These are phyloP conservation scores for Sarocladium brachiariae DNA, from an alignment of 2,329 filamentous ascomycete genomes.

Conservation along the genomic window DNA sequence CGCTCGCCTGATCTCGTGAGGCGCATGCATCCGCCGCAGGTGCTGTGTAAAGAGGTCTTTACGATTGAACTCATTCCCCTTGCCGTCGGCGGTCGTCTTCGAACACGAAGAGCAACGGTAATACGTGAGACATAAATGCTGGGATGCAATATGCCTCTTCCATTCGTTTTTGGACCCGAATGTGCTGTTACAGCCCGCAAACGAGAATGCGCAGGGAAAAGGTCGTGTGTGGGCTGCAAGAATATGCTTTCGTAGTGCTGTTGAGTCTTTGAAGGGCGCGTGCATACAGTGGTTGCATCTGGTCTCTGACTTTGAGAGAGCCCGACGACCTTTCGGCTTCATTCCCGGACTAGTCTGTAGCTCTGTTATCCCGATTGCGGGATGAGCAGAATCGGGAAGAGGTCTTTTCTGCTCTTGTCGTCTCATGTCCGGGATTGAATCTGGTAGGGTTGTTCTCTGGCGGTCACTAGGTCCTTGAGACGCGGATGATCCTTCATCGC, in stretches of 20 bases:
- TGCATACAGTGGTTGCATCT: constrained; percentile 56
- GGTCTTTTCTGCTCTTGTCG: neutral
- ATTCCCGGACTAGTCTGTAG: constrained; percentile 9
- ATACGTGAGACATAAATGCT: constrained; percentile 69
- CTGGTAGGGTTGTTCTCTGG: constrained; percentile 1
- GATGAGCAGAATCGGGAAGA: neutral
- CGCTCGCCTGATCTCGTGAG: constrained; percentile 54
- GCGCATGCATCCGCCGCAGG: constrained; percentile 78
- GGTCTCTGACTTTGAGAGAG: constrained; percentile 53
- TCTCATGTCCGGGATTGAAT: constrained; percentile 2
- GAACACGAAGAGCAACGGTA: constrained; percentile 55
- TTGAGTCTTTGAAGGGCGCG: constrained; percentile 60
- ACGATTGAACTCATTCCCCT: constrained; percentile 69
- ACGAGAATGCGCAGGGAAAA: constrained; percentile 72
- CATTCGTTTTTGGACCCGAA: constrained; percentile 89
- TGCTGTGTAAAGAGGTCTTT: constrained; percentile 92
- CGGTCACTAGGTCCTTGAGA: neutral
- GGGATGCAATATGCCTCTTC: constrained; percentile 80
- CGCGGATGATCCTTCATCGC: constrained; percentile 32
- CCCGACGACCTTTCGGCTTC: constrained; percentile 36
- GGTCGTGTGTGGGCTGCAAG: constrained; percentile 61
- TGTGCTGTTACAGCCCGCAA: constrained; percentile 65
- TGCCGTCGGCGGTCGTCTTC: constrained; percentile 28
- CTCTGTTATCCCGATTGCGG: neutral
- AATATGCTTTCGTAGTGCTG: constrained; percentile 59